Evolutionary conservation across 2,329 filamentous ascomycete species (phyloP).

Genomic region (Fonsecaea erecta): DNA sequence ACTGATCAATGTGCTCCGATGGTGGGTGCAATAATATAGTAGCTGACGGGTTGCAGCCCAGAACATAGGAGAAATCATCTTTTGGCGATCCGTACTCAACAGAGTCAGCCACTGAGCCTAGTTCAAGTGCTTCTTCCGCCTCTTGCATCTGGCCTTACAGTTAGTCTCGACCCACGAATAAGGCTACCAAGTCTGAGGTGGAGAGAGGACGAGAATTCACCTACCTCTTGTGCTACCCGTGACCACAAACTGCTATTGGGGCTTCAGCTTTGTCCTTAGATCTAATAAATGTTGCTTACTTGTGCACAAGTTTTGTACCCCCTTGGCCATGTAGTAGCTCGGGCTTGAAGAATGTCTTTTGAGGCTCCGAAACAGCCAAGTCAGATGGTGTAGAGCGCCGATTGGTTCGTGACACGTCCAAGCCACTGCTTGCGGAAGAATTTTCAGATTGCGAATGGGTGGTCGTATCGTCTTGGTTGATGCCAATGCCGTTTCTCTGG

Average conservation of each 20-base stretch:
- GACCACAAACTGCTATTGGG: slow-evolving; percentile 38
- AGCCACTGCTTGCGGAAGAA: not conserved
- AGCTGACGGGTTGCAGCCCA: not conserved
- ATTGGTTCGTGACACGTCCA: not conserved
- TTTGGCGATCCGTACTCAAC: not conserved
- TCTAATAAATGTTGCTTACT: slow-evolving; percentile 30
- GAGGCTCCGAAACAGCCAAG: not conserved
- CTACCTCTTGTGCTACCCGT: slow-evolving; percentile 40
- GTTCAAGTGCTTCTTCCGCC: not conserved
- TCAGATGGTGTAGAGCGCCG: not conserved
- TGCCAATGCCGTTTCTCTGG: not conserved
- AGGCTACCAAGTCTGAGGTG: not conserved
- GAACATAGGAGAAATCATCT: not conserved
- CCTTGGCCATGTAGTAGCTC: slow-evolving; percentile 33
- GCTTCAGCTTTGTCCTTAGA: slow-evolving; percentile 26
- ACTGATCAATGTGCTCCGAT: slow-evolving; percentile 28
- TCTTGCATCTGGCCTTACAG: not conserved
- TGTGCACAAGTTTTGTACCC: slow-evolving; percentile 36
- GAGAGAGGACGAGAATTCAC: slow-evolving; percentile 6
- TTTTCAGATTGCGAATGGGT: not conserved
- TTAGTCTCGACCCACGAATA: not conserved
- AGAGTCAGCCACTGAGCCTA: not conserved
- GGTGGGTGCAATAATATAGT: slow-evolving; percentile 30
- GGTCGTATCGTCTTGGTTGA: not conserved
- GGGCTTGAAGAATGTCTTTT: slow-evolving; percentile 30